Percentiles rank a stretch among this genome's conserved stretches.
Evolutionary conservation across 768 basidiomycete species (phyloP).

Genomic region (Termitomyces bulborhizus): DNA sequence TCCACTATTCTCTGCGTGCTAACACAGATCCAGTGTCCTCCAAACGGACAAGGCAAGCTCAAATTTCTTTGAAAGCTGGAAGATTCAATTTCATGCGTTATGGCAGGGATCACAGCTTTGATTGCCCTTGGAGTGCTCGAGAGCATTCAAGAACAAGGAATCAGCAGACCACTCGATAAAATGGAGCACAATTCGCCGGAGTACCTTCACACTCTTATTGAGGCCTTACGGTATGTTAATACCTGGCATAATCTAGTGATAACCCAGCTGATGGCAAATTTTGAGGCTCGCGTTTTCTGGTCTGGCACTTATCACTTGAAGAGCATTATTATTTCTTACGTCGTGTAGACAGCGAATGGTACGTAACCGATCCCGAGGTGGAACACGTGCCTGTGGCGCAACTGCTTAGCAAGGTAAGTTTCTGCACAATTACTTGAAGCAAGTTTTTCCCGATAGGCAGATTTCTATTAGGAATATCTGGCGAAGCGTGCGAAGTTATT

Average conservation of each 20-base stretch:
- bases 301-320: conserved; percentile 21
- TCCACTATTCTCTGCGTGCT: neutral
- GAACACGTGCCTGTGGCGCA: conserved; percentile 72
- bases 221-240: conserved; percentile 63
- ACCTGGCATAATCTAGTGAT: neutral
- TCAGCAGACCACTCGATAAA: conserved; percentile 61
- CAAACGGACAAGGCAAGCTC: conserved; percentile 81
- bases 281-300: conserved; percentile 67
- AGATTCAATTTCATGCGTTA: neutral
- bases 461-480: conserved; percentile 67
- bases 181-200: conserved; percentile 88
- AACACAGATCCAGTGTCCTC: conserved; percentile 59
- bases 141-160: conserved; percentile 69
- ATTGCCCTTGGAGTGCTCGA: conserved; percentile 93
- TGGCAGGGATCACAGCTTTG: conserved; percentile 78
- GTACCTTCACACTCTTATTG: conserved; percentile 84
- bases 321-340: neutral
- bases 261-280: conserved; percentile 1
- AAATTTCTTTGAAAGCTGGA: neutral
- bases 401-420: conserved; percentile 72
- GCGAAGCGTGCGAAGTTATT: conserved; percentile 74
- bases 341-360: conserved; percentile 71
- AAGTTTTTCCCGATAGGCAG: neutral
- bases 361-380: conserved; percentile 87
- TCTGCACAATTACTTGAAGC: neutral